These are phyloP conservation scores for Physocladia obscura DNA, from an alignment of 192 early-diverging fungal species.

Conservation along the genomic window DNA sequence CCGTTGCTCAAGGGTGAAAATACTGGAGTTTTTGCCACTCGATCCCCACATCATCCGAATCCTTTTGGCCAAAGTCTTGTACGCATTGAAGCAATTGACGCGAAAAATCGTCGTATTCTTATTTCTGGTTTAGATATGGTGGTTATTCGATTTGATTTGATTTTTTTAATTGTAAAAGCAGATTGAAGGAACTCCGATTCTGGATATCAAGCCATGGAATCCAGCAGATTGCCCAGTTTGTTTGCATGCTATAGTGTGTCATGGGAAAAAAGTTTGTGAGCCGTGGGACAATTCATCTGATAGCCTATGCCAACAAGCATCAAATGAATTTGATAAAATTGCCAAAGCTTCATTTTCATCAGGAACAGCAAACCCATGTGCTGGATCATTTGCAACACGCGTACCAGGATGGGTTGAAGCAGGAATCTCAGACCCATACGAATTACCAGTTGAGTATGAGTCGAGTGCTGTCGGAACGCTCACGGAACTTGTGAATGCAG, in stretches of 20 bases:
- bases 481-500: constrained; percentile 4
- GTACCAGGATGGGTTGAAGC: constrained; percentile 40
- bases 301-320: neutral
- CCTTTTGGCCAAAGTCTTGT: constrained; percentile 38
- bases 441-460: constrained; percentile 25
- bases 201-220: constrained; percentile 43
- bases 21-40: constrained; percentile 23
- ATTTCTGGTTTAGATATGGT: constrained; percentile 35
- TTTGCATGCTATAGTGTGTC: constrained; percentile 25
- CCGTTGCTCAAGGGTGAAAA: constrained; percentile 33
- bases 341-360: neutral
- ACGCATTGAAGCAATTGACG: constrained; percentile 30
- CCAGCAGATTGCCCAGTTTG: constrained; percentile 38
- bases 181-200: constrained; percentile 34
- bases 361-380: neutral
- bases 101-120: constrained; percentile 8
- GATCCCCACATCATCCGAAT: constrained; percentile 40
- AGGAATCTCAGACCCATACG: constrained; percentile 32
- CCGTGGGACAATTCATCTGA: constrained; percentile 6
- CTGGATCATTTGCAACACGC: constrained; percentile 6
- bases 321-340: too few species aligned
- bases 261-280: neutral
- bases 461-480: neutral
- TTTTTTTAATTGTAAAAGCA: neutral
- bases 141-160: neutral